phyloP scores from a whole-genome alignment of 2,329 filamentous ascomycete species.

The Beauveria bassiana region DNA sequence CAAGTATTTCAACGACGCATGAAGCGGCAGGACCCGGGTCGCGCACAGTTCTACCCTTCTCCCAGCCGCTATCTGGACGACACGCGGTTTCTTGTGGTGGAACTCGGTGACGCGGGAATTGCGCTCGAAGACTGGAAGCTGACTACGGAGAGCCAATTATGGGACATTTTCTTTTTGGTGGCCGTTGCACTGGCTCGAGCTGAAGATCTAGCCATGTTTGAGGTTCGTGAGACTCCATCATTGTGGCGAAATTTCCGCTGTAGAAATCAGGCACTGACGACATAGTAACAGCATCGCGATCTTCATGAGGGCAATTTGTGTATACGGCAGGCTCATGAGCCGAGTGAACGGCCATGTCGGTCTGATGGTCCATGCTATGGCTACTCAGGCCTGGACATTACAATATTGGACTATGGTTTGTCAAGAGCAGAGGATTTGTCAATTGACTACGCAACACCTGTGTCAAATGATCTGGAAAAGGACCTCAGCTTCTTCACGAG shows the following conservation, averaged over 20 bases:
- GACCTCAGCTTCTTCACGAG: constrained; percentile 54
- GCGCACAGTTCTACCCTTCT: constrained; percentile 54
- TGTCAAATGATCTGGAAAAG: constrained; percentile 52
- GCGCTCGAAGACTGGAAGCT: constrained; percentile 53
- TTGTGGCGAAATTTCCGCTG: background rate
- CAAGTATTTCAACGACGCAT: constrained; percentile 46
- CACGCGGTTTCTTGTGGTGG: constrained; percentile 53
- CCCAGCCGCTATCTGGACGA: constrained; percentile 51
- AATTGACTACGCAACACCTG: constrained; percentile 27
- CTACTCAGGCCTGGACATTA: constrained; percentile 54
- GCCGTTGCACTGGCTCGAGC: constrained; percentile 53
- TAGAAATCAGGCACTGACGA: background rate
- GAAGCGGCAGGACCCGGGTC: constrained; percentile 47
- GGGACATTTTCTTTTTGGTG: constrained; percentile 56
- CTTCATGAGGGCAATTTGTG: constrained; percentile 60
- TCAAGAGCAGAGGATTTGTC: constrained; percentile 46
- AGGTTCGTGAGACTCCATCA: constrained; percentile 33
- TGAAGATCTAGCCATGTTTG: constrained; percentile 50
- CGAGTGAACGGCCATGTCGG: constrained; percentile 23
- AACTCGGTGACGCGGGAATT: constrained; percentile 54
- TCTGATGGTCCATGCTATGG: constrained; percentile 38
- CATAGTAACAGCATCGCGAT: constrained; percentile 47
- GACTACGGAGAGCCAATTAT: constrained; percentile 42
- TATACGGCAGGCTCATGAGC: constrained; percentile 36
- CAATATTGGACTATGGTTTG: constrained; percentile 58